Base-by-base conservation (phyloP, 2,329 filamentous ascomycete genomes). In the Beauveria medogensis region DNA sequence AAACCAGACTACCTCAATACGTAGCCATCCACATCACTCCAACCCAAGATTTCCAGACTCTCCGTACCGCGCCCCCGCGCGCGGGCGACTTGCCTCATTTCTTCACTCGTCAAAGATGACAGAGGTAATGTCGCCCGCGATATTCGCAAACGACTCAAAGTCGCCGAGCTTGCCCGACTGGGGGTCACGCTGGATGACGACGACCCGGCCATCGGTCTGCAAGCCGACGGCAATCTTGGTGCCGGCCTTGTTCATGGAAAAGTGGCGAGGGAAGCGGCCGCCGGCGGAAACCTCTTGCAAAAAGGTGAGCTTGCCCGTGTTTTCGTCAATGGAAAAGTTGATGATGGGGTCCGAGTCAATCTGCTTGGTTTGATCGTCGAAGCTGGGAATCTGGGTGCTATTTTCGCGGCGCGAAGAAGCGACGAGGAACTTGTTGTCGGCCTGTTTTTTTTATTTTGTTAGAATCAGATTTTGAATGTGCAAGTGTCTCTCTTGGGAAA, bases 381-480 rank as follows among this genome's bases (percentile, higher is more conserved):
- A 70, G 71, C 78, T 77, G 61, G 77, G 72, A 60, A 82, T 76
- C 16, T 67, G 67, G 69, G 86, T 81, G 24, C 79, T 73, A 50
- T 75, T 77, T 68, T 88, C 87, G 68, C 82, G 81, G 63, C 90
- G 86, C 64, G 88, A 89, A 2, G 86, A 88, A 47, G 88, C 80
- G 65, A 89, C 77, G 56, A 92, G 70, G 75, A 85, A 89, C 41
- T 79, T 81, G 63, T 79, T 75, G 67, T 85, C 82, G 54, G 83
- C 81, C 83, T 85, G 59, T 22, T n/a, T 28, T 22, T 37, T 40
- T 37, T 30, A 5, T 46, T 18, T 10, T 10, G 43, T 37, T 48
- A 37, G 43, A 5, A 44, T 14, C 24, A 51, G 4, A 14, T 22
- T 37, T 37, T 37, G 4, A 14, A 37, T 37, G 12, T 5, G 12